Evolutionary conservation across 352 stramenopile species (phyloP).

Genomic region (Globisporangium nagaii): DNA sequence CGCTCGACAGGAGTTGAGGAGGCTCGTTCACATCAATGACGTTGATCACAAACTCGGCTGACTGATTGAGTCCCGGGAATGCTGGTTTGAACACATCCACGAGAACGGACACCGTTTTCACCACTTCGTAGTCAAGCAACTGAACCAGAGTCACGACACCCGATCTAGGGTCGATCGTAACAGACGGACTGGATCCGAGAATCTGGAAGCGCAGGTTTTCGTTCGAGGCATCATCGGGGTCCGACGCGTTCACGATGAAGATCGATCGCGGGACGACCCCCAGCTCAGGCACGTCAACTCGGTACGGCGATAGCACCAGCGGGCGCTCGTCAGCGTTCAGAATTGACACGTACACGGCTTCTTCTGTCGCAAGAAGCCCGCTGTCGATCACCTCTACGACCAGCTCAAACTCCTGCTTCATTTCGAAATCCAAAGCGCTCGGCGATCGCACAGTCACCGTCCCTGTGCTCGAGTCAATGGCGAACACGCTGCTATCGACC

Average conservation of each 20-base stretch:
- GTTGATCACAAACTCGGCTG: conserved; percentile 4
- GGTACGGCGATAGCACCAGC: not conserved
- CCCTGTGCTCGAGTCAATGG: conserved; percentile 8
- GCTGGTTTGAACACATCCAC: conserved; percentile 3
- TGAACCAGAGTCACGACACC: conserved; percentile 5
- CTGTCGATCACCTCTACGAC: conserved; percentile 23
- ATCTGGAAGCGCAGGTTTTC: conserved; percentile 26
- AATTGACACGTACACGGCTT: conserved; percentile 19
- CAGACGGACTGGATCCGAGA: not conserved
- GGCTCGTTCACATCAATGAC: conserved; percentile 22
- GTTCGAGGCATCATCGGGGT: conserved; percentile 33
- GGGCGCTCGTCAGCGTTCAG: conserved; percentile 4
- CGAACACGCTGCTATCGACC: conserved; percentile 1
- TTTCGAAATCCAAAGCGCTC: conserved; percentile 19
- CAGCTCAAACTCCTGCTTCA: conserved; percentile 17
- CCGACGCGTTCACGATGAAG: conserved; percentile 32
- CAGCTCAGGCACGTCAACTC: conserved; percentile 22
- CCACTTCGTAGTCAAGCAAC: conserved; percentile 1
- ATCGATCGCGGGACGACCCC: conserved; percentile 27
- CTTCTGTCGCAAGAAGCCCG: conserved; percentile 15
- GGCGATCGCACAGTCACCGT: conserved; percentile 10
- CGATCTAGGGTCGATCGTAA: not conserved
- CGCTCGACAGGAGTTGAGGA: conserved; percentile 6
- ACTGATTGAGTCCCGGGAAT: not conserved
- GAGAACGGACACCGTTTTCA: not conserved